Percentiles rank a stretch among this genome's conserved stretches.
Conservation (phyloP, 1,139 yeast species). For the Scheffersomyces lignicola region DNA sequence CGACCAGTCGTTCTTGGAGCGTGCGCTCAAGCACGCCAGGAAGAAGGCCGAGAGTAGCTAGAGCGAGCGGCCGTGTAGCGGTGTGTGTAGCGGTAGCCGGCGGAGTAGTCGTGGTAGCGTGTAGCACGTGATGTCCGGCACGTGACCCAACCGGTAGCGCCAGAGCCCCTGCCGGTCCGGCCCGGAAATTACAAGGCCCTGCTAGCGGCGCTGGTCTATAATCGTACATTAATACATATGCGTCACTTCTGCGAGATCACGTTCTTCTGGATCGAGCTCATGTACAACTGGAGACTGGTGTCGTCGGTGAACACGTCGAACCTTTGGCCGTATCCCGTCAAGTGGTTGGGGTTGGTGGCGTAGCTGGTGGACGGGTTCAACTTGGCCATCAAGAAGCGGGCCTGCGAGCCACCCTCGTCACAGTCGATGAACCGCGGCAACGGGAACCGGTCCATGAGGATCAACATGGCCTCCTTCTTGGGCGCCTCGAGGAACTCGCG, state of each 20-base stretch:
- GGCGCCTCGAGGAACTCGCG: slow-evolving; percentile 84
- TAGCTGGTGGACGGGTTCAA: slow-evolving; percentile 72
- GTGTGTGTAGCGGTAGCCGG: too few relatives aligned
- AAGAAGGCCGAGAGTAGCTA: slow-evolving; percentile 18
- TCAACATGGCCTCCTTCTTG: slow-evolving; percentile 66
- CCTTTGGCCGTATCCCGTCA: slow-evolving; percentile 32
- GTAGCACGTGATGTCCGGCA: too few relatives aligned
- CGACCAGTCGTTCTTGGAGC: slow-evolving; percentile 26
- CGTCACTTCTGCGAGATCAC: slow-evolving; percentile 20
- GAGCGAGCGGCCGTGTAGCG: too few relatives aligned
- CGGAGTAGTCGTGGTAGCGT: too few relatives aligned
- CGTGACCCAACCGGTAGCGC: too few relatives aligned
- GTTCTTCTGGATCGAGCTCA: slow-evolving; percentile 53
- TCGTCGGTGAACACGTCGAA: slow-evolving; percentile 65
- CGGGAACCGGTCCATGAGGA: slow-evolving; percentile 69
- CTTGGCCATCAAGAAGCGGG: slow-evolving; percentile 72
- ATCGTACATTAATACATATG: too few relatives aligned
- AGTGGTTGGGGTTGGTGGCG: slow-evolving; percentile 38
- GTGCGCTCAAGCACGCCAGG: slow-evolving; percentile 28
- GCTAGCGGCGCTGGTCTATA: too few relatives aligned
- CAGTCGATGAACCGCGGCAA: slow-evolving; percentile 72
- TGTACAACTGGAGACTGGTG: slow-evolving; percentile 64
- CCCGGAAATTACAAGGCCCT: too few relatives aligned
- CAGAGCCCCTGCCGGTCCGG: background rate
- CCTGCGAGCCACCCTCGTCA: slow-evolving; percentile 78